Percentiles rank a stretch among this genome's conserved stretches.
These are phyloP conservation scores for Paraphoma sp. DNA, from an alignment of 2,329 filamentous ascomycete species.

Conservation along the genomic window DNA sequence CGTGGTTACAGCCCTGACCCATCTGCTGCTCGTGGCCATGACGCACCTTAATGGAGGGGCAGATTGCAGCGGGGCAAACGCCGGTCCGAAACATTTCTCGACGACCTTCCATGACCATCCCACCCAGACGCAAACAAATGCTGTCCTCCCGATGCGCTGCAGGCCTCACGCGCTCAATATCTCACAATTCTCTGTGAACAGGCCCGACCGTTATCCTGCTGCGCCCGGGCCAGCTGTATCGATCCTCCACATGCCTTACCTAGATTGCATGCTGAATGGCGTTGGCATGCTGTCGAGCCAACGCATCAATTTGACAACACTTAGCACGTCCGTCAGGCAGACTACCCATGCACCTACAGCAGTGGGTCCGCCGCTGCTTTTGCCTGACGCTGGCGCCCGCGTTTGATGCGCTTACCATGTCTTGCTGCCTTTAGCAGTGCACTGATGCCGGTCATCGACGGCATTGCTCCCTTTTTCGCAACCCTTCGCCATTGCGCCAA, in stretches of 20 bases:
- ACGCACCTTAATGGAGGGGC: slow-evolving; percentile 38
- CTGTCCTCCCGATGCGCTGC: slow-evolving; percentile 21
- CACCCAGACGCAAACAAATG: slow-evolving; percentile 14
- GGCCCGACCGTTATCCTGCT: slow-evolving; percentile 33
- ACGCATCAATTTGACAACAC: slow-evolving; percentile 52
- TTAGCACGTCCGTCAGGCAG: slow-evolving; percentile 48
- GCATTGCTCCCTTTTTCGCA: slow-evolving; percentile 32
- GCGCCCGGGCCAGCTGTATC: slow-evolving; percentile 34
- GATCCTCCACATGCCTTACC: slow-evolving; percentile 44
- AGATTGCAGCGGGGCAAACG: slow-evolving; percentile 27
- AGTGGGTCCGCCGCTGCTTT: slow-evolving; percentile 44
- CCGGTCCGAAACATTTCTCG: slow-evolving; percentile 34
- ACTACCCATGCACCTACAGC: slow-evolving; percentile 49
- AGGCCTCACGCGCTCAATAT: slow-evolving; percentile 15
- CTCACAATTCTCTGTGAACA: slow-evolving; percentile 16
- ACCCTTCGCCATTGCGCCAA: slow-evolving; percentile 40
- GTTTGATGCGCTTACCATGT: slow-evolving; percentile 48
- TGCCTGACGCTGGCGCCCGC: slow-evolving; percentile 37
- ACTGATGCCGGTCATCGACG: slow-evolving; percentile 33
- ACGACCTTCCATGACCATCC: slow-evolving; percentile 29
- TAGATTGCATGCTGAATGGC: slow-evolving; percentile 48
- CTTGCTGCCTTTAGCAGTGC: slow-evolving; percentile 45
- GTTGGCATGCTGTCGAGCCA: slow-evolving; percentile 50
- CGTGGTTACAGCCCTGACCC: slow-evolving; percentile 10
- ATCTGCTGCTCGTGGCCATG: slow-evolving; percentile 30